Conservation (phyloP, 345 rosid genomes). For the Camelina neglecta region DNA sequence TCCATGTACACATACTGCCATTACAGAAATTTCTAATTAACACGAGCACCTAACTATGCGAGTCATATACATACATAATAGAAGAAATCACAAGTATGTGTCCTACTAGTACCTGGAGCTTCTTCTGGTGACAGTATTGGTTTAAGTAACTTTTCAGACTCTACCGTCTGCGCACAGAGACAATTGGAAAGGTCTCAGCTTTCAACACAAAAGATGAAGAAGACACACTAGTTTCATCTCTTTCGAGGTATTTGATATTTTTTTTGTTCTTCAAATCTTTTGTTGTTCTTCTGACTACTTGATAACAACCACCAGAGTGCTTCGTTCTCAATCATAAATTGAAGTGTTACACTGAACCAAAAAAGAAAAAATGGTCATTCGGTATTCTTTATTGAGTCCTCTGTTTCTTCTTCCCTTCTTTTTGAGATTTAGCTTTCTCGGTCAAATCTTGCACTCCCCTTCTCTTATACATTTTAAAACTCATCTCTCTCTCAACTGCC, state of each 20-base stretch:
- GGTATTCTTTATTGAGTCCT: slow-evolving; percentile 43
- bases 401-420: slow-evolving; percentile 64
- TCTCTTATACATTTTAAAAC: slow-evolving; percentile 91
- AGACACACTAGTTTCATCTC: not conserved
- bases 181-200: too few species aligned
- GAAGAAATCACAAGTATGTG: not conserved
- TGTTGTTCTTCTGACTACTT: too few species aligned
- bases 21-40: slow-evolving; percentile 8
- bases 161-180: slow-evolving; percentile 61
- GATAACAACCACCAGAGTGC: not conserved
- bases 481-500: slow-evolving; percentile 79
- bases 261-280: too few species aligned
- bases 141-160: slow-evolving; percentile 72
- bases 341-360: not conserved
- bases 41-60: not conserved
- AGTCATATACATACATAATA: not conserved
- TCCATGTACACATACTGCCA: slow-evolving; percentile 89
- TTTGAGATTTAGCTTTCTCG: slow-evolving; percentile 60
- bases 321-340: too few species aligned
- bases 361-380: not conserved
- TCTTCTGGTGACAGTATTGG: slow-evolving; percentile 79
- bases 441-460: slow-evolving; percentile 78
- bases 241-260: too few species aligned
- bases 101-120: slow-evolving; percentile 53
- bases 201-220: not conserved